Percentiles rank a stretch among this genome's conserved stretches.
These are phyloP conservation scores for Apophysomyces elegans DNA, from an alignment of 371 early-diverging fungal species.

Conservation along the genomic window DNA sequence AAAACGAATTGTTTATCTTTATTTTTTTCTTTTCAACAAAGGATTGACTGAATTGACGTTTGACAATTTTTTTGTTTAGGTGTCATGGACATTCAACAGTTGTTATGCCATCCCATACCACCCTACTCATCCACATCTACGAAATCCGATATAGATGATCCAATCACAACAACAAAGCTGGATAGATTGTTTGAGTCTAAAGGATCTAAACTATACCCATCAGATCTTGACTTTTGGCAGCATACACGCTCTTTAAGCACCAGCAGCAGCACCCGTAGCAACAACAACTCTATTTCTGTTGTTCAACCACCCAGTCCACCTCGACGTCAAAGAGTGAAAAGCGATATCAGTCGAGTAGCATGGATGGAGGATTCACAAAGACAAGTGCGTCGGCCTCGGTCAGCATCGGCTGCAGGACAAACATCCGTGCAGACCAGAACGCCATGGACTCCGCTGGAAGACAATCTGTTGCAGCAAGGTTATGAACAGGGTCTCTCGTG, in stretches of 20 bases:
- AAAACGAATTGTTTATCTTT: background rate
- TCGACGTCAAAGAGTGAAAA: constrained; percentile 12
- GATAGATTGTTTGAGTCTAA: background rate
- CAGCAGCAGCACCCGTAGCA: constrained; percentile 1
- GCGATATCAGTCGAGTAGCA: constrained; percentile 12
- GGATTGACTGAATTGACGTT: background rate
- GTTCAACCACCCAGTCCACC: background rate
- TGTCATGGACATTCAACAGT: constrained; percentile 35
- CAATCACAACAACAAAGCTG: background rate
- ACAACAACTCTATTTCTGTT: background rate
- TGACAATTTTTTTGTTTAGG: constrained; percentile 17
- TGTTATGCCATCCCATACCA: constrained; percentile 28
- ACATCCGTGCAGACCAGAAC: constrained; percentile 19
- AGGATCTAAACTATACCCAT: background rate
- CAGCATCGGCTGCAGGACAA: constrained; percentile 8
- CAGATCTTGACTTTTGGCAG: constrained; percentile 11
- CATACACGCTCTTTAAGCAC: constrained; percentile 16
- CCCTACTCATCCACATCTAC: constrained; percentile 15
- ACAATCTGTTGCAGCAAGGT: constrained; percentile 35
- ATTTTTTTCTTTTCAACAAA: background rate
- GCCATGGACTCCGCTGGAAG: constrained; percentile 42
- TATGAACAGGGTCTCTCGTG: constrained; percentile 43
- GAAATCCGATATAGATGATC: constrained; percentile 6
- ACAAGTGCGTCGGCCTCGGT: constrained; percentile 11
- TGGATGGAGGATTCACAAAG: constrained; percentile 14